phyloP scores from a whole-genome alignment of 352 stramenopile genomes.

The Pythium brassicae region DNA sequence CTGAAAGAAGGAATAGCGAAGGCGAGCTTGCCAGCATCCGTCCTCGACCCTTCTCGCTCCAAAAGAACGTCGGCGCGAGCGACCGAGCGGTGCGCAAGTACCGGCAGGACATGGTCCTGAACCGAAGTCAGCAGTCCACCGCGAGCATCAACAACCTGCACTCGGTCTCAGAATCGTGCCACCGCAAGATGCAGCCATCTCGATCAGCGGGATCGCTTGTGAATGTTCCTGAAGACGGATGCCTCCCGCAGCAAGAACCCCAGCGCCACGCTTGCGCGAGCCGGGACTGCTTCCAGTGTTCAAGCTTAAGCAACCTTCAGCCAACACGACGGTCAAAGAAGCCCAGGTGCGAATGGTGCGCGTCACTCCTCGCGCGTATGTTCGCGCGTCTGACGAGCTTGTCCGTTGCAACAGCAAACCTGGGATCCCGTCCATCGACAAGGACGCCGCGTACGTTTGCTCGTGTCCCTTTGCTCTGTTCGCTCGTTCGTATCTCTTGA shows the following conservation, averaged over 20 bases:
- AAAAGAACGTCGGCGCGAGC: constrained; percentile 46
- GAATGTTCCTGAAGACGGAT: too few species aligned
- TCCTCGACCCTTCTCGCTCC: constrained; percentile 27
- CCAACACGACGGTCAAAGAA: constrained; percentile 1
- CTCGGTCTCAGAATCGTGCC: not conserved
- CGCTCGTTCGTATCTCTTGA: not conserved
- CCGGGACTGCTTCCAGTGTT: constrained; percentile 65
- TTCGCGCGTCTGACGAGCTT: not conserved
- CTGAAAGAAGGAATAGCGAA: not conserved
- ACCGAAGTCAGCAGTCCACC: constrained; percentile 45
- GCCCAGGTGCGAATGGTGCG: constrained; percentile 2
- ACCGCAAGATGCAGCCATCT: constrained; percentile 17
- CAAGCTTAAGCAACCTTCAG: not conserved
- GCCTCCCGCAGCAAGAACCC: not conserved
- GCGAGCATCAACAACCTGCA: constrained; percentile 30
- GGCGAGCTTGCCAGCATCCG: constrained; percentile 29
- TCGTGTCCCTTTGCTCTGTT: not conserved
- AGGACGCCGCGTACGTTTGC: constrained; percentile 8
- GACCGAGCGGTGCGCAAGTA: constrained; percentile 70
- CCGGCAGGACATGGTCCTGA: constrained; percentile 55
- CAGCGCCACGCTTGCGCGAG: constrained; percentile 18
- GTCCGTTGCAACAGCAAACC: constrained; percentile 4
- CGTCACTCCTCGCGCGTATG: not conserved
- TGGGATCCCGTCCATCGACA: constrained; percentile 7
- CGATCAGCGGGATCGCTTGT: constrained; percentile 14